Evolutionary conservation across 1,284 basidiomycete genomes (phyloP).

Genomic region (Schizopora paradoxa): DNA sequence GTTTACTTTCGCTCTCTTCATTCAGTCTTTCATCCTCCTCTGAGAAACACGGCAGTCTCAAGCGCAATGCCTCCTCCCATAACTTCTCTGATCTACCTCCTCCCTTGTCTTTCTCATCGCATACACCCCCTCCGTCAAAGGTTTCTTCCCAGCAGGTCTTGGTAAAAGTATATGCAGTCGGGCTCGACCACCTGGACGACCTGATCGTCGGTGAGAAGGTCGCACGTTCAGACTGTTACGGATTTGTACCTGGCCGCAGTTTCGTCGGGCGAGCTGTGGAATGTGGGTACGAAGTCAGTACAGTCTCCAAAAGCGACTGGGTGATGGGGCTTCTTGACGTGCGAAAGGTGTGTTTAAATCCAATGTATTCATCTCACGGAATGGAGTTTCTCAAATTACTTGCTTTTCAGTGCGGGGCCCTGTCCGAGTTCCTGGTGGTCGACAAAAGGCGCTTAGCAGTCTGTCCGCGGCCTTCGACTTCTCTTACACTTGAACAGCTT

Average conservation of each 20-base stretch:
- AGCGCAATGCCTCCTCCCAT: constrained; percentile 37
- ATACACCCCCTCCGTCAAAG: constrained; percentile 69
- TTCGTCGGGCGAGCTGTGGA: constrained; percentile 79
- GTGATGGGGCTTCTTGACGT: constrained; percentile 74
- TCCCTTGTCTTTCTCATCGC: constrained; percentile 52
- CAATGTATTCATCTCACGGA: neutral
- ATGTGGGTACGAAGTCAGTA: constrained; percentile 72
- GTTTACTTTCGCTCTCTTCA: constrained; percentile 13
- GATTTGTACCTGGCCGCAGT: constrained; percentile 76
- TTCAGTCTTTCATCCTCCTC: constrained; percentile 17
- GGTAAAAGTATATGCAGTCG: constrained; percentile 83
- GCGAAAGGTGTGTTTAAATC: constrained; percentile 53
- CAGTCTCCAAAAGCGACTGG: constrained; percentile 72
- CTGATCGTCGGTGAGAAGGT: constrained; percentile 49
- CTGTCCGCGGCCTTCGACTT: constrained; percentile 46
- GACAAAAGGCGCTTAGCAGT: constrained; percentile 75
- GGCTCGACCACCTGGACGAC: constrained; percentile 68
- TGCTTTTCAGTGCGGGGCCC: constrained; percentile 60
- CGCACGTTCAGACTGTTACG: constrained; percentile 38
- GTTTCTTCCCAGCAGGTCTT: constrained; percentile 64
- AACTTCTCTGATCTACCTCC: constrained; percentile 32
- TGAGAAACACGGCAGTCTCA: constrained; percentile 17
- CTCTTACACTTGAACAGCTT: constrained; percentile 67
- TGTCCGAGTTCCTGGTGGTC: constrained; percentile 77
- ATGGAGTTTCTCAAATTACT: constrained; percentile 9